Evolutionary conservation across 441 rosid genomes (phyloP), one percentile per base, ranked within the genome.

Genomic region (Erodium chrysanthum): DNA sequence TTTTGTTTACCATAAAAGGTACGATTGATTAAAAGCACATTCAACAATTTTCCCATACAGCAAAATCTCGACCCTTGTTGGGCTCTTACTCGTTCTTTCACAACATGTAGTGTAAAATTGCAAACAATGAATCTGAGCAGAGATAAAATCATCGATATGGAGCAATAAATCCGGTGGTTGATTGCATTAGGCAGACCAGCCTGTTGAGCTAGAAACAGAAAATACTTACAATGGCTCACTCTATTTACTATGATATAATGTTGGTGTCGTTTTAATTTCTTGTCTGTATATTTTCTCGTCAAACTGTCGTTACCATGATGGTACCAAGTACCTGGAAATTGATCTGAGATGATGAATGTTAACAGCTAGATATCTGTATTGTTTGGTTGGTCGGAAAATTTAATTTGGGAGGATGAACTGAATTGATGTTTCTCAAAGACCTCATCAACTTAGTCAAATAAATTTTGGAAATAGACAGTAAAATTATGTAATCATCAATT

Each of bases 321-420:
- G 14, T 46, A 14, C 14, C 14, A 15, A 8, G n/a, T n/a, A n/a
- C n/a, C n/a, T n/a, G 20, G 15, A 52, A 7, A 15, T 52, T n/a
- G 20, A 52, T 6, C 22, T 7, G 22, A 52, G 21, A 15, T 52
- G 10, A 52, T 52, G 59, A 52, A 52, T 52, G 15, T 10, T 40
- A 58, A 58, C 62, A 3, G n/a, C 31, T 58, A 23, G 40, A 33
- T 33, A 33, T 9, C 5, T 21, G 25, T 58, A 21, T 21, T 58
- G 10, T 10, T 58, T n/a, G 31, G 21, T 58, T 58, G 62, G 27
- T 58, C 62, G 17, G 62, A 58, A 58, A 22, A 58, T 58, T 54
- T 21, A 58, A 21, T 29, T 21, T 58, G 4, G 20, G 62, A 48
- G 56, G 62, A 21, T 25, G 29, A 58, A 21, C 62, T 58, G 25